phyloP scores from a whole-genome alignment of 371 early-diverging fungal genomes.

The Sporodiniella umbellata region DNA sequence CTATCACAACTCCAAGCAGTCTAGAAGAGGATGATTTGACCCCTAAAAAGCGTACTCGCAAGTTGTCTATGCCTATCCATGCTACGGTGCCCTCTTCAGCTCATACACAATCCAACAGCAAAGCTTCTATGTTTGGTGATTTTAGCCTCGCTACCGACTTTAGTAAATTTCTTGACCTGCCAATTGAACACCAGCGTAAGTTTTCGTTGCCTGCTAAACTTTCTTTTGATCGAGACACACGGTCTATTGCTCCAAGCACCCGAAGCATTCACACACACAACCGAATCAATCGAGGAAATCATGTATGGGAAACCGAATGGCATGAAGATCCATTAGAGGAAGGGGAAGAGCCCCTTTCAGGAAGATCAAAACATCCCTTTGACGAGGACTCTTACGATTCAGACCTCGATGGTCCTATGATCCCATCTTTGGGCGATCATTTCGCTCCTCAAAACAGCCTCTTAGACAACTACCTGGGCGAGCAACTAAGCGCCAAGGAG shows the following conservation, averaged over 20 bases:
- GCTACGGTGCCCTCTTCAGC: background rate
- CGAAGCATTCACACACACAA: background rate
- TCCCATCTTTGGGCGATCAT: constrained; percentile 41
- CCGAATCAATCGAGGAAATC: background rate
- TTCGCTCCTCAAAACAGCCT: constrained; percentile 48
- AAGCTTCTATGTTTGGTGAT: constrained; percentile 39
- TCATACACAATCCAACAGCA: constrained; percentile 2
- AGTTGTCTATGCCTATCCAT: constrained; percentile 16
- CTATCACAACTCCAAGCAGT: background rate
- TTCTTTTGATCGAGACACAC: constrained; percentile 3
- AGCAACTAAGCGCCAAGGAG: constrained; percentile 46
- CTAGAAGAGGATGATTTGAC: background rate
- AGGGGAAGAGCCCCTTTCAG: constrained; percentile 18
- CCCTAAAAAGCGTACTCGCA: constrained; percentile 10
- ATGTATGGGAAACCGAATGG: constrained; percentile 11
- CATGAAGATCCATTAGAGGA: constrained; percentile 3
- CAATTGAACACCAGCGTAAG: constrained; percentile 25
- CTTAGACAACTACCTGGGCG: constrained; percentile 38
- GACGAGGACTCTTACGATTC: constrained; percentile 27
- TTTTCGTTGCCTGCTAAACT: constrained; percentile 24
- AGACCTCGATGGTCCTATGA: constrained; percentile 34
- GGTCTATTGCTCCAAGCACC: constrained; percentile 9
- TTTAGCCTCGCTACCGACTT: constrained; percentile 38
- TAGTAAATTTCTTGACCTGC: constrained; percentile 31
- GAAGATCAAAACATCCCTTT: constrained; percentile 18